phyloP scores from a whole-genome alignment of 257 asterid species.

The Anisodus tanguticus region DNA sequence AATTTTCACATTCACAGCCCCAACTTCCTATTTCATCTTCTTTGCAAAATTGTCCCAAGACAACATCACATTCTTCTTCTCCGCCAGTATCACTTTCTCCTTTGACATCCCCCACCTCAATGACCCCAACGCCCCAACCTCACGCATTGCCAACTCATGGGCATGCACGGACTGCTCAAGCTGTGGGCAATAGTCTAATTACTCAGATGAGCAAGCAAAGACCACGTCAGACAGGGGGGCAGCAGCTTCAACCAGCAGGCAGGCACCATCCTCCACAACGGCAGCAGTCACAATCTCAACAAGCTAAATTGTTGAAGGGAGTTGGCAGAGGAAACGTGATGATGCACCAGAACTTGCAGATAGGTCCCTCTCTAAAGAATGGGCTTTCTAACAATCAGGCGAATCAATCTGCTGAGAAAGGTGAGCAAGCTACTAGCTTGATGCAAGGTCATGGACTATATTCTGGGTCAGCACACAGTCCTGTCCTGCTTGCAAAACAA shows the following conservation, averaged over 20 bases:
- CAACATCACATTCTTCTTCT: constrained; percentile 56
- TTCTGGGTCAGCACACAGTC: constrained; percentile 50
- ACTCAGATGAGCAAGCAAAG: constrained; percentile 61
- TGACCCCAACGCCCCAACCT: constrained; percentile 59
- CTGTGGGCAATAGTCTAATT: constrained; percentile 52
- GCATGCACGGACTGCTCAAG: constrained; percentile 57
- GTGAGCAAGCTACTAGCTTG: constrained; percentile 52
- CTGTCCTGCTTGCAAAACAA: constrained; percentile 55
- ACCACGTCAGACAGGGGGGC: constrained; percentile 50
- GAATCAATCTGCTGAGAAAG: constrained; percentile 53
- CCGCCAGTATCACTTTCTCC: constrained; percentile 60
- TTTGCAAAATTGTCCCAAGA: constrained; percentile 58
- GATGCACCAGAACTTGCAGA: constrained; percentile 61
- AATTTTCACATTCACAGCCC: constrained; percentile 62
- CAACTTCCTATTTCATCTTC: constrained; percentile 71
- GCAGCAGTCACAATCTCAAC: constrained; percentile 66
- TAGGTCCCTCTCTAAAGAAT: constrained; percentile 57
- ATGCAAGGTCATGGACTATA: constrained; percentile 55
- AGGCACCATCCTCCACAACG: constrained; percentile 64
- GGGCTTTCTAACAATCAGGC: constrained; percentile 62
- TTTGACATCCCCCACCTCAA: constrained; percentile 52
- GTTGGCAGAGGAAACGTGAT: constrained; percentile 64
- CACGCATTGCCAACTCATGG: constrained; percentile 65
- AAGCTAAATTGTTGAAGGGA: constrained; percentile 70
- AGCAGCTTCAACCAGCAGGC: constrained; percentile 53